These are phyloP conservation scores for Blepharisma japonicum DNA, from an alignment of 73 alveolate genomes.

Conservation along the genomic window DNA sequence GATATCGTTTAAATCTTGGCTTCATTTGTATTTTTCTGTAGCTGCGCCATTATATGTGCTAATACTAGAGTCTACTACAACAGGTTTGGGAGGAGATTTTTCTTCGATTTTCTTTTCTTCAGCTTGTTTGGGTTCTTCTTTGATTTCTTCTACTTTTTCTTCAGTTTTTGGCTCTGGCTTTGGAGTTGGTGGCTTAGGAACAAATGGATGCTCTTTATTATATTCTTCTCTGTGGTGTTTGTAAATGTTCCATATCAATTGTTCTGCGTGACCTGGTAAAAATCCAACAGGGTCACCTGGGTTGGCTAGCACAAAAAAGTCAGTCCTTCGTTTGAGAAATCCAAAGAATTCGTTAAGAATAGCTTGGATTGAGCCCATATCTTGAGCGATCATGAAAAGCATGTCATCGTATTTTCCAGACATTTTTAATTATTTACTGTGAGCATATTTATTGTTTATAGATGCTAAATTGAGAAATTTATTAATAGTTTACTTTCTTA, in stretches of 20 bases:
- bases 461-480: too few species aligned
- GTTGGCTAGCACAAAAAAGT: constrained; percentile 84
- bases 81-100: constrained; percentile 35
- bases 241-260: constrained; percentile 75
- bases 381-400: constrained; percentile 71
- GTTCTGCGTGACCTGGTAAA: constrained; percentile 94
- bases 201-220: constrained; percentile 86
- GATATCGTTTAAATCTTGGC: constrained; percentile 90
- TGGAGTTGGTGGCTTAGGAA: constrained; percentile 65
- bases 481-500: too few species aligned
- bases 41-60: constrained; percentile 95
- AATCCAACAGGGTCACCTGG: constrained; percentile 99
- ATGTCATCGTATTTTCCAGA: constrained; percentile 75
- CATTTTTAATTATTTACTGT: constrained; percentile 14
- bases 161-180: constrained; percentile 69
- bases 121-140: constrained; percentile 19
- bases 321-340: constrained; percentile 94
- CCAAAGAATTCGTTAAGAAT: constrained; percentile 86
- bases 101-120: constrained; percentile 18
- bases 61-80: constrained; percentile 55
- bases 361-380: constrained; percentile 76
- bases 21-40: constrained; percentile 95
- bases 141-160: constrained; percentile 45
- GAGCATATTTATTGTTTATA: too few species aligned
- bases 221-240: constrained; percentile 91